Base-by-base conservation (phyloP, 345 rosid species). In the Salix purpurea region DNA sequence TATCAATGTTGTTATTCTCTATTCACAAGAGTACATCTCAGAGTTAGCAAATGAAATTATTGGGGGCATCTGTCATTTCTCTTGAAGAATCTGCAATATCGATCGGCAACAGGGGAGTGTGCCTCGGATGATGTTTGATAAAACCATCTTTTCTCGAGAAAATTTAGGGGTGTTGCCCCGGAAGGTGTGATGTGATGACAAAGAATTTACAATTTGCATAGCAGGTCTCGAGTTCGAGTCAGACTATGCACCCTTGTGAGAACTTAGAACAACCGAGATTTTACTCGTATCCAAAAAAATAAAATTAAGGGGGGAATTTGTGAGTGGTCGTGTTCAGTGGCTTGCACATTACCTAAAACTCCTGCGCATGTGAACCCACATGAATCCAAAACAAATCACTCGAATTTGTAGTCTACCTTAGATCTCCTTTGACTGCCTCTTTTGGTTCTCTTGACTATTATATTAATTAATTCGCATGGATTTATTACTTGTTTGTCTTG, bases 301-400 rank as follows among this genome's bases (percentile, higher is more conserved):
- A 32, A 32, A 32, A 32, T 32, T 32, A 4, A 32, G 34, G 14
- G 24, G 21, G 58, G 19, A 23, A 0, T 24, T 34, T 23, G 60
- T 46, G 37, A 24, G 3, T 39, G 18, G 50, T 69, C 11, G 37
- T 67, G 19, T 37, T 78, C 77, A 67, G 73, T 70, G 74, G 73
- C 42, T 40, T 44, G 76, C 50, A 73, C n/a, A 52, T 73, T 66
- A 40, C 58, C 4, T 26, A 12, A 13, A 30, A 36, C 8, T 26
- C 18, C 28, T 44, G 78, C 69, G 82, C 83, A 74, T 79, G 80
- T 73, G 78, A 73, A 37, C 56, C 69, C 81, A 34, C 32, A 69
- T 58, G 75, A 76, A 54, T 70, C 73, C 67, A 73, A 65, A 50
- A 19, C 69, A 26, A 21, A 65, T 26, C 42, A 73, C 65, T 36